A percentile compares a stretch with the other conserved stretches of the same genome.
phyloP scores from a whole-genome alignment of 371 early-diverging fungal genomes.

The Apophysomyces variabilis region DNA sequence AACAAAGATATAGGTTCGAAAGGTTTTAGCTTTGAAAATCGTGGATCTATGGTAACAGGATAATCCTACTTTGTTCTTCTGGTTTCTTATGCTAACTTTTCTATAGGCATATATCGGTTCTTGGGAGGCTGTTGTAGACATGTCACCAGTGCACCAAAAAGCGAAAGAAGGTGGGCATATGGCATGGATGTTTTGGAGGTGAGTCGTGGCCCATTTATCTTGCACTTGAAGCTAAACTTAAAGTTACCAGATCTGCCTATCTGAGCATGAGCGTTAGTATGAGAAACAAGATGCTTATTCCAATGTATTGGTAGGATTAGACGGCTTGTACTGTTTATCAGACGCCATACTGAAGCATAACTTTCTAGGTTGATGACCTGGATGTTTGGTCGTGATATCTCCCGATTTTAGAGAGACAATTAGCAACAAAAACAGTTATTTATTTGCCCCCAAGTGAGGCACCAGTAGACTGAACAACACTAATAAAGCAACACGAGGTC shows the following conservation, averaged over 20 bases:
- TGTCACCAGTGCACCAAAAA: constrained; percentile 46
- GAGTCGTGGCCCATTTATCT: not conserved
- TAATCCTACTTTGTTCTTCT: not conserved
- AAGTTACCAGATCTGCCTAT: constrained; percentile 59
- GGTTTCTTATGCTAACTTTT: not conserved
- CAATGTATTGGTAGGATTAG: constrained; percentile 63
- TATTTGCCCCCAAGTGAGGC: too few relatives aligned
- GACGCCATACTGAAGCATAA: not conserved
- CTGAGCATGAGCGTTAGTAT: constrained; percentile 74
- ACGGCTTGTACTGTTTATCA: not conserved
- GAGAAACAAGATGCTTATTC: constrained; percentile 77
- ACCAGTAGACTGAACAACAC: too few relatives aligned
- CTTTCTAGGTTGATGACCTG: constrained; percentile 11
- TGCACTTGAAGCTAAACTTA: not conserved
- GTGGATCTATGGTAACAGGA: constrained; percentile 26
- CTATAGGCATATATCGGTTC: constrained; percentile 59
- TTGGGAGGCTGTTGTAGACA: constrained; percentile 60
- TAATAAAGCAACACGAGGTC: too few relatives aligned
- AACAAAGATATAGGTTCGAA: not conserved
- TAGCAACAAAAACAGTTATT: too few relatives aligned
- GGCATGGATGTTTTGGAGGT: constrained; percentile 81
- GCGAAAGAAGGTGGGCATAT: constrained; percentile 55
- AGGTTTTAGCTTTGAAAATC: constrained; percentile 41
- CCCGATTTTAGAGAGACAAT: not conserved
- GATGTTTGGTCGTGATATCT: constrained; percentile 15